Percentiles rank a stretch among this genome's conserved stretches.
phyloP scores from a whole-genome alignment of 2,329 filamentous ascomycete genomes.

The Arachnomyces sp. region DNA sequence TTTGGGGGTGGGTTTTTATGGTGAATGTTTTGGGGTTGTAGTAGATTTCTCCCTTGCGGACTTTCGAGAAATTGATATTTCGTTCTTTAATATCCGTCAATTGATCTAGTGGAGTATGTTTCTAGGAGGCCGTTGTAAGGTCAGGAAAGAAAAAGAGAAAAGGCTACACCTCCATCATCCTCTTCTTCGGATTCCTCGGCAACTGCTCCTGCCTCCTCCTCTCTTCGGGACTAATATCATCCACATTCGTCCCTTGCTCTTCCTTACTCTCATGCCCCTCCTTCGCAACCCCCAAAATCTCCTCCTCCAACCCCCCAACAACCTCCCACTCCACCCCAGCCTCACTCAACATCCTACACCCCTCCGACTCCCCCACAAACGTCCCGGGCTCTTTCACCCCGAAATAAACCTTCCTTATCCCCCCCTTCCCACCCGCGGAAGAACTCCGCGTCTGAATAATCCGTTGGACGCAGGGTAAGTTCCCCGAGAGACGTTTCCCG shows the following conservation, averaged over 20 bases:
- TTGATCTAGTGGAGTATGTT: neutral
- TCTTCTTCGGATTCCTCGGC: conserved; percentile 40
- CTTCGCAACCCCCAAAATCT: conserved; percentile 75
- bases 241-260: conserved; percentile 26
- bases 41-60: conserved; percentile 1
- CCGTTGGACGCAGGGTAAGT: conserved; percentile 59
- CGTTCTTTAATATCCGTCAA: neutral
- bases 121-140: neutral
- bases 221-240: conserved; percentile 33
- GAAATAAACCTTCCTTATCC: conserved; percentile 72
- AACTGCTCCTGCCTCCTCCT: conserved; percentile 28
- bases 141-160: neutral
- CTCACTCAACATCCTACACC: conserved; percentile 60
- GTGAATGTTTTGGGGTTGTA: neutral
- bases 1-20: too few relatives aligned
- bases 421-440: conserved; percentile 25
- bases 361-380: conserved; percentile 78
- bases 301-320: conserved; percentile 66
- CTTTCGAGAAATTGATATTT: neutral
- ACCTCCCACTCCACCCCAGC: conserved; percentile 68
- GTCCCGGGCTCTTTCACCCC: conserved; percentile 84
- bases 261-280: conserved; percentile 58
- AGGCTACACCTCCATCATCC: conserved; percentile 36
- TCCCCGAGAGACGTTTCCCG: conserved; percentile 39
- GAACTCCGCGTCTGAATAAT: conserved; percentile 51